These are phyloP conservation scores for Dactylellina haptotyla DNA, from an alignment of 2,329 filamentous ascomycete species.

Conservation along the genomic window DNA sequence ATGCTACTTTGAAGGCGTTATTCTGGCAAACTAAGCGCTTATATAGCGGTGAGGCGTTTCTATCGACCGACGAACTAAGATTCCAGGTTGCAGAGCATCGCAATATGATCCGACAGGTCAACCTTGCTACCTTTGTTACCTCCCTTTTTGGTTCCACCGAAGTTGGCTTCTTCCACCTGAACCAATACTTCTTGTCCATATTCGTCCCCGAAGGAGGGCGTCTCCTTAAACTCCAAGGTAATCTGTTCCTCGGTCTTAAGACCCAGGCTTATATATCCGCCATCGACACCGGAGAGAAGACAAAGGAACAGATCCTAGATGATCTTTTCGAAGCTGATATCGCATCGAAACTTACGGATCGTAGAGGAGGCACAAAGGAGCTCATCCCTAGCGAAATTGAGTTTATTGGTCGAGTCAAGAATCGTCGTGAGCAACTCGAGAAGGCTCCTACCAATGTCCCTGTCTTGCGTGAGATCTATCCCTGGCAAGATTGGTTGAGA, in stretches of 20 bases:
- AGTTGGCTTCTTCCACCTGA: constrained; percentile 72
- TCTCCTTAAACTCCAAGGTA: constrained; percentile 70
- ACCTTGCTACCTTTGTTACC: constrained; percentile 73
- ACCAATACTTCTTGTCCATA: constrained; percentile 72
- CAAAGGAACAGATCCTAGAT: constrained; percentile 68
- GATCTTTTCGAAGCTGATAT: constrained; percentile 71
- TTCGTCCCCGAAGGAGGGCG: constrained; percentile 71
- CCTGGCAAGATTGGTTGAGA: constrained; percentile 72
- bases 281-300: constrained; percentile 68
- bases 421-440: constrained; percentile 69
- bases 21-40: constrained; percentile 73
- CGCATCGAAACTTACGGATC: constrained; percentile 66
- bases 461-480: constrained; percentile 69
- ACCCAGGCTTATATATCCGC: constrained; percentile 74
- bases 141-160: constrained; percentile 73
- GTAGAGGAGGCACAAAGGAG: constrained; percentile 67
- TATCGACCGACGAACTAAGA: constrained; percentile 67
- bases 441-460: constrained; percentile 65
- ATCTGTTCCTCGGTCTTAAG: constrained; percentile 72
- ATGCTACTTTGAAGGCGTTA: constrained; percentile 70
- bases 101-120: constrained; percentile 71
- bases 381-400: constrained; percentile 70
- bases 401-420: constrained; percentile 68
- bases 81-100: constrained; percentile 67
- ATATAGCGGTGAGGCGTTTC: constrained; percentile 69